phyloP scores from a whole-genome alignment of 805 yeast species.

The Candida peoriensis region DNA sequence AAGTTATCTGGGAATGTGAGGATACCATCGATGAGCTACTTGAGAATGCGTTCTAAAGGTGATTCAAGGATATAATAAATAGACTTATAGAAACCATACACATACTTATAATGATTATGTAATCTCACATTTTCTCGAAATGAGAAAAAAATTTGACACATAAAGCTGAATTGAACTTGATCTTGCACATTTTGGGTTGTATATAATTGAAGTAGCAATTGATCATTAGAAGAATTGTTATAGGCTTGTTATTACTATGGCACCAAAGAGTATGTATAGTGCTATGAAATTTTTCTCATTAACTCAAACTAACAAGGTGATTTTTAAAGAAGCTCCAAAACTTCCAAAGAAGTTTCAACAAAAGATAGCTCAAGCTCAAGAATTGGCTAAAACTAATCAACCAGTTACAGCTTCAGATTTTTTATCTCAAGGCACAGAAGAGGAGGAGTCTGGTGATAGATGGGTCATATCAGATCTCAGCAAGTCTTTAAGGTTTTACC shows the following conservation, averaged over 20 bases:
- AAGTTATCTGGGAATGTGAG: constrained; percentile 10
- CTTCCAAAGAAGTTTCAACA: constrained; percentile 10
- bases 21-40: constrained; percentile 9
- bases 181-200: too few species aligned
- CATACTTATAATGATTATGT: too few species aligned
- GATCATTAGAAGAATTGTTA: not conserved
- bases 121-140: too few species aligned
- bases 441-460: constrained; percentile 73
- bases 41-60: not conserved
- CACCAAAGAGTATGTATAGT: constrained; percentile 16
- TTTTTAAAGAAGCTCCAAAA: constrained; percentile 3
- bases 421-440: constrained; percentile 50
- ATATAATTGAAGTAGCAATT: too few species aligned
- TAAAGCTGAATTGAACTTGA: too few species aligned
- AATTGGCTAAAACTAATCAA: not conserved
- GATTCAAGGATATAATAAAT: too few species aligned
- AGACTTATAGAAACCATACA: too few species aligned
- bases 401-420: constrained; percentile 42
- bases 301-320: not conserved
- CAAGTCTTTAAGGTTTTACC: constrained; percentile 61
- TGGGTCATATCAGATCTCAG: constrained; percentile 65
- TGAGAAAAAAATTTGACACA: too few species aligned
- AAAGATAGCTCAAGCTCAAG: constrained; percentile 1
- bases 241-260: constrained; percentile 7
- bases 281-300: not conserved